Base-by-base conservation (phyloP, 805 yeast genomes). In the Wickerhamomyces kurtzmanii region DNA sequence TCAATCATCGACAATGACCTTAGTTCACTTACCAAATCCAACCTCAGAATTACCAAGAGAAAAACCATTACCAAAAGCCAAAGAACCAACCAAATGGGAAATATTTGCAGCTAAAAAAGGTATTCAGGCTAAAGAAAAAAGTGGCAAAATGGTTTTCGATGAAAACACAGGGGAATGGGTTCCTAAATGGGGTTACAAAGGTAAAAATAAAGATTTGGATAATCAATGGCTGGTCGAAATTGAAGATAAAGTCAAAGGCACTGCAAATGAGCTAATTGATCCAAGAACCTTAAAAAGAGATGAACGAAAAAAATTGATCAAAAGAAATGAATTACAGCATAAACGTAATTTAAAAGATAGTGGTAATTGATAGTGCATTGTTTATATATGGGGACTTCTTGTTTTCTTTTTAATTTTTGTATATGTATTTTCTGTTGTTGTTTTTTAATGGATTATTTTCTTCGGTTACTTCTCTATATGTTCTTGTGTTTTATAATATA, bases 151-250 rank as follows among this genome's bases (percentile, higher is more conserved):
- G 71, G 85, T 83, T 1, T 91, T 62, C 45, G 95, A 91, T 55
- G 97, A 91, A 55, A 91, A 71, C 18, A 59, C 71, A 17, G 87
- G 89, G 28, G 87, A 86, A 57, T 91, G 98, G 98, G 95, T 80
- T 36, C 89, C 94, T 45, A 89, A 86, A 57, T 91, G 98, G 98
- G 99, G 99, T 35, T 89, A 80, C 63, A 78, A 81, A 40, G 97
- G 97, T 48, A 74, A 75, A 57, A 91, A 91, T 58, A 89, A 91
- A 60, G 72, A 75, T 31, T 49, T 76, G 42, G 97, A 89, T 46
- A 60, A 68, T 47, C 96, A 91, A 57, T 91, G 98, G 98, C 66
- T 85, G 49, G 96, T 89, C 32, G 99, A 91, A 59, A 82, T 89
- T 35, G 83, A 84, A 34, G 93, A 82, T 29, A 68, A 76, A 42